Base-by-base conservation (phyloP, 2,329 filamentous ascomycete species). In the Claviceps maximensis region DNA sequence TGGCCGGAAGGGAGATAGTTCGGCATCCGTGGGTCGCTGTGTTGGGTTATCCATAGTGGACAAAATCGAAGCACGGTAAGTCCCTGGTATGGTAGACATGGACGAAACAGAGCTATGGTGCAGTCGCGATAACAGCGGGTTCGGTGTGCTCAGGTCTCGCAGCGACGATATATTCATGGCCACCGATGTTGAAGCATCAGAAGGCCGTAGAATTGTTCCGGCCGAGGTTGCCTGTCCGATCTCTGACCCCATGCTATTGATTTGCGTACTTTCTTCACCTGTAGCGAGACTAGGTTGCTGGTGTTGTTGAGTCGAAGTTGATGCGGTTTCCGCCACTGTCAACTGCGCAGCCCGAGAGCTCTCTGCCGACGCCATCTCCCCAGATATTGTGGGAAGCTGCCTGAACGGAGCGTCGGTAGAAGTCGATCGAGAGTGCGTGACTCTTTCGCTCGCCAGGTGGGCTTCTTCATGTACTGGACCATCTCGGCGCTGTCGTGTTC, bases 401-500 rank as follows among this genome's bases (percentile, higher is more conserved):
- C 36, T 25, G 15, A 29, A 38, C 6, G 47, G 46, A 15, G 38
- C 13, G 1, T 47, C 46, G 3, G 50, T n/a, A 25, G 31, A n/a
- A 19, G 31, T 23, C 19, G 50, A 15, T 17, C 19, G 17, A 23
- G 41, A 27, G 17, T 54, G 53, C 4, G 29, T 19, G 4, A 9
- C 25, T 27, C 36, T n/a, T 7, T 52, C 2, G 2, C 49, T 49
- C 5, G 44, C n/a, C 13, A 46, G 3, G 4, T 27, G 31, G 15
- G 19, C 5, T n/a, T 47, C 47, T 31, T 40, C 41, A 23, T 54
- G 21, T 45, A 33, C 29, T 23, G 54, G 47, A 41, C 55, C 56
- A 49, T 55, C 58, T 44, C 61, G 61, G 25, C 63, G 62, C 19
- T 61, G 60, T 50, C 64, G 58, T 48, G 60, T 64, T 47, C 64